These are phyloP conservation scores for Schizonepeta tenuifolia DNA, from an alignment of 257 asterid species.

Conservation along the genomic window DNA sequence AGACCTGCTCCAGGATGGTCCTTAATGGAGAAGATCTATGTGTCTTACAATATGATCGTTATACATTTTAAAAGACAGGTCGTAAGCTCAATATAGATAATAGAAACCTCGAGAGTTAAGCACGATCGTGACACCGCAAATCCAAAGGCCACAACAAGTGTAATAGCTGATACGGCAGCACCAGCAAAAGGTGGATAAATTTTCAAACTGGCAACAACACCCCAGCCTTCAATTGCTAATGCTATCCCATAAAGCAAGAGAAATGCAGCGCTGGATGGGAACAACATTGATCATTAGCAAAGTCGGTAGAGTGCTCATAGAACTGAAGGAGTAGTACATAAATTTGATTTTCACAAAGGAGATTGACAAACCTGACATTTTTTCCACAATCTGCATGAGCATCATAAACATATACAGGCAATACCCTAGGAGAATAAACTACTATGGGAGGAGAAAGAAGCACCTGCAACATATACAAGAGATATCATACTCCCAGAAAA, in stretches of 20 bases:
- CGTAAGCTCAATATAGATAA: slow-evolving; percentile 26
- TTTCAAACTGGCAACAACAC: slow-evolving; percentile 98
- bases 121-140: slow-evolving; percentile 99
- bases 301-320: neutral
- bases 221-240: slow-evolving; percentile 99
- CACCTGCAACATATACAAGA: slow-evolving; percentile 55
- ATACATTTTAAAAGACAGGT: slow-evolving; percentile 6
- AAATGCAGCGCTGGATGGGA: slow-evolving; percentile 79
- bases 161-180: slow-evolving; percentile 96
- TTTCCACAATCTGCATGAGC: slow-evolving; percentile 99
- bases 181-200: slow-evolving; percentile 98
- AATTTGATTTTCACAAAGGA: slow-evolving; percentile 22
- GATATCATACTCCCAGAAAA: neutral
- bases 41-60: neutral
- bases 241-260: slow-evolving; percentile 96
- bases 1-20: slow-evolving; percentile 29
- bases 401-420: slow-evolving; percentile 98
- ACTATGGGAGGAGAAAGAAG: slow-evolving; percentile 99
- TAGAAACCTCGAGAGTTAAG: slow-evolving; percentile 90
- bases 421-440: slow-evolving; percentile 95
- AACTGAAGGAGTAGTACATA: slow-evolving; percentile 26
- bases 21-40: slow-evolving; percentile 9
- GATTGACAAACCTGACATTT: slow-evolving; percentile 84
- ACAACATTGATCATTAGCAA: slow-evolving; percentile 19
- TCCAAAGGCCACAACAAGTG: slow-evolving; percentile 97